phyloP scores from a whole-genome alignment of 2,329 filamentous ascomycete genomes.

The Emericellopsis cladophorae region DNA sequence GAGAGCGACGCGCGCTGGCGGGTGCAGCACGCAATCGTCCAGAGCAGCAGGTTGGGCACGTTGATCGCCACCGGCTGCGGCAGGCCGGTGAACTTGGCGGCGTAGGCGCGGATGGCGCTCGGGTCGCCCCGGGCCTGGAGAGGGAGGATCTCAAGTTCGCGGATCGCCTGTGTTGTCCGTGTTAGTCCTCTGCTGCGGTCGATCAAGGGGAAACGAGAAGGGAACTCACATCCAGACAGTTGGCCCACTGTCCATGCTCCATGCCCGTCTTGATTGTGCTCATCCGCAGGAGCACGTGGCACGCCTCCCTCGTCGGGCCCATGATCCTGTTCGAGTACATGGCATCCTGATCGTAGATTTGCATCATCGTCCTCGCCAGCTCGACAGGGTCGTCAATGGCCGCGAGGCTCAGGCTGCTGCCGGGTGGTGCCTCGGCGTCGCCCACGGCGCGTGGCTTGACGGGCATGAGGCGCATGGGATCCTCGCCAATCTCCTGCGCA shows the following conservation, averaged over 20 bases:
- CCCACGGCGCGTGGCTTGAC: conserved; percentile 55
- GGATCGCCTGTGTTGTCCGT: conserved; percentile 48
- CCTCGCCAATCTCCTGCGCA: conserved; percentile 72
- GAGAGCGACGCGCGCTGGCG: conserved; percentile 58
- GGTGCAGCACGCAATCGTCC: conserved; percentile 81
- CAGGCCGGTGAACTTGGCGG: conserved; percentile 68
- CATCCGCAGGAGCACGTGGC: conserved; percentile 45
- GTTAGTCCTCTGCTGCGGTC: background rate
- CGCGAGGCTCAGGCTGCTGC: conserved; percentile 48
- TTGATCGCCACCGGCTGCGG: conserved; percentile 76
- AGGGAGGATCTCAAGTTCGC: conserved; percentile 65
- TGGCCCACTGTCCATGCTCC: conserved; percentile 41
- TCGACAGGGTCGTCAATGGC: conserved; percentile 48
- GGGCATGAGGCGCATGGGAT: conserved; percentile 65
- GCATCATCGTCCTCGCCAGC: conserved; percentile 48
- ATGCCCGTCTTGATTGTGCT: conserved; percentile 46
- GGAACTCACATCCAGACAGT: conserved; percentile 43
- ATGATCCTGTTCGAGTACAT: conserved; percentile 48
- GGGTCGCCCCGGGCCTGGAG: conserved; percentile 64
- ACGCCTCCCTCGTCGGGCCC: conserved; percentile 43
- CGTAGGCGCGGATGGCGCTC: conserved; percentile 63
- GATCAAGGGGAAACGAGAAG: background rate
- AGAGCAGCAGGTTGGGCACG: conserved; percentile 82
- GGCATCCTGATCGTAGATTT: conserved; percentile 47
- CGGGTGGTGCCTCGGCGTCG: conserved; percentile 15